Conservation (phyloP, 345 rosid genomes). For the Eucalyptus microcorys region DNA sequence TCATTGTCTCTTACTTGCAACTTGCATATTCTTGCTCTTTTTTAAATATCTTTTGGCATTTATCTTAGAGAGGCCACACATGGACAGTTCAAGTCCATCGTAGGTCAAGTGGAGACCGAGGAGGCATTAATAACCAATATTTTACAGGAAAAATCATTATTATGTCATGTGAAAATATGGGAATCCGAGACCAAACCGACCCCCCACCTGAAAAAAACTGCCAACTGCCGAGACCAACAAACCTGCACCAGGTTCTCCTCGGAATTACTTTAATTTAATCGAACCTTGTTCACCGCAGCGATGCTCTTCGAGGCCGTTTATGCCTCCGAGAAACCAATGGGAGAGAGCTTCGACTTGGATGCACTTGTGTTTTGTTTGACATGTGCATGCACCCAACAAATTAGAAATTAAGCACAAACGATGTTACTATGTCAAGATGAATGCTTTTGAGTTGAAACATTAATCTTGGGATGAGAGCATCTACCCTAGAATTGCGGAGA, state of each 20-base stretch:
- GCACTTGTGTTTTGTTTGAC: neutral
- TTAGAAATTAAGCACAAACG: neutral
- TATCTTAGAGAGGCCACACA: neutral
- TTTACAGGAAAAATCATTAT: neutral
- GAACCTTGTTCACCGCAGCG: neutral
- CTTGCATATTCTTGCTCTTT: neutral
- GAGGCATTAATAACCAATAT: neutral
- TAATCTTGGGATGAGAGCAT: neutral
- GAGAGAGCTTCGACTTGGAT: neutral
- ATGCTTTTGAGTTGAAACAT: neutral
- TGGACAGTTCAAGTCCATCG: neutral
- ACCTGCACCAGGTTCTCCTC: neutral
- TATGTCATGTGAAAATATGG: neutral
- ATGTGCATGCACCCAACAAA: neutral
- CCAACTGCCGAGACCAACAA: neutral
- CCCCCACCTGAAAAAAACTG: slow-evolving; percentile 1
- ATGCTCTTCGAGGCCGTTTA: neutral
- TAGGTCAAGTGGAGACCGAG: neutral
- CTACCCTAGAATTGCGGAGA: neutral
- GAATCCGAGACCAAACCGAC: neutral
- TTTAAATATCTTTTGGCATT: neutral
- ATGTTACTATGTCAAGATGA: neutral
- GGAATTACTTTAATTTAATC: neutral
- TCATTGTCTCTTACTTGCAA: neutral
- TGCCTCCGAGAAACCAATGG: neutral